A percentile compares a stretch with the other conserved stretches of the same genome.
Conservation (phyloP, 2,329 filamentous ascomycete genomes). For the Stachybotrys chlorohalonatus region DNA sequence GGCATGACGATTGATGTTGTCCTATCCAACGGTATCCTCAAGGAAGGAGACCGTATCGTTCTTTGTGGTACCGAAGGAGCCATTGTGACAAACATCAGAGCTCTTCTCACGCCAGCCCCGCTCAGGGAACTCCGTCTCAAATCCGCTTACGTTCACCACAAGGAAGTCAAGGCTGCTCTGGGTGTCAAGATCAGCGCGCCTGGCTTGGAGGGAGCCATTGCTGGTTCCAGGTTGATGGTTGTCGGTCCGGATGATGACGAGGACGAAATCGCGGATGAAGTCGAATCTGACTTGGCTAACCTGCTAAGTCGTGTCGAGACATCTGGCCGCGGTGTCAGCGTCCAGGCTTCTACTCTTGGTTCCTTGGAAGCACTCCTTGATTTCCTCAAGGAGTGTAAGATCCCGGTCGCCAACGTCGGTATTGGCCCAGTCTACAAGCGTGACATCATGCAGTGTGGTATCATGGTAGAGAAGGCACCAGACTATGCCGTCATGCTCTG, state of each 20-base stretch:
- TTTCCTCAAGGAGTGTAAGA: conserved; percentile 93
- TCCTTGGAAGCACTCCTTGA: conserved; percentile 93
- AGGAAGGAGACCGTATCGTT: conserved; percentile 90
- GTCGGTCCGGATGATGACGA: conserved; percentile 94
- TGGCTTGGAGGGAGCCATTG: conserved; percentile 90
- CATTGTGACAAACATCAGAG: conserved; percentile 91
- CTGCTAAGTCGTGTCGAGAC: conserved; percentile 88
- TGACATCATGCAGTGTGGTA: conserved; percentile 89
- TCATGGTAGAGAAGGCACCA: conserved; percentile 92
- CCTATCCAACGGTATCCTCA: conserved; percentile 87
- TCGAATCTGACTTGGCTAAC: conserved; percentile 88
- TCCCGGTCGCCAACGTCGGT: conserved; percentile 92
- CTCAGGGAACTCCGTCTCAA: conserved; percentile 93
- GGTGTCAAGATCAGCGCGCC: conserved; percentile 99
- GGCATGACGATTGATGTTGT: conserved; percentile 98
- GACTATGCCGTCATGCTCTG: conserved; percentile 99
- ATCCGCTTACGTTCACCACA: conserved; percentile 96
- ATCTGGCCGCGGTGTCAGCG: conserved; percentile 86
- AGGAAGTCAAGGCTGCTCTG: conserved; percentile 95
- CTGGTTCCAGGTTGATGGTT: conserved; percentile 87
- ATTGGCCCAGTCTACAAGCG: conserved; percentile 98
- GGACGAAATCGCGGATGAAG: conserved; percentile 91
- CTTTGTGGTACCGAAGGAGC: conserved; percentile 94
- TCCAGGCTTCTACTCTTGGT: conserved; percentile 94
- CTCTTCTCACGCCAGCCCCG: conserved; percentile 83